phyloP scores from a whole-genome alignment of 768 basidiomycete genomes.

The Phaffia tasmanica region DNA sequence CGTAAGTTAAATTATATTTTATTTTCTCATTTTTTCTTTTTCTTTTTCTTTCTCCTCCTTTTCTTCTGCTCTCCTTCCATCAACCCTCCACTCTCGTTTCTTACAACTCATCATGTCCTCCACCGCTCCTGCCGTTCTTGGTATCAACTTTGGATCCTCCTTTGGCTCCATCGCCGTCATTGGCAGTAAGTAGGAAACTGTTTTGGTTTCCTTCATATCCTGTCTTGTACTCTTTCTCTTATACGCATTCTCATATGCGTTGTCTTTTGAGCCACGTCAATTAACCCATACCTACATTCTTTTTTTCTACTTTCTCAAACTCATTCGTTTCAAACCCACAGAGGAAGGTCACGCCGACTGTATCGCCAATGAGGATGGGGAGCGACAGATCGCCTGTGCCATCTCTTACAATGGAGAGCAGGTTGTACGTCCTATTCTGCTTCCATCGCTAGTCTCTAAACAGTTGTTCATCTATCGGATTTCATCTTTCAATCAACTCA shows the following conservation, averaged over 20 bases:
- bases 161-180: slow-evolving; percentile 92
- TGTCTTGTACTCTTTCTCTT: not conserved
- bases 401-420: slow-evolving; percentile 85
- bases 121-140: slow-evolving; percentile 42
- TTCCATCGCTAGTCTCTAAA: not conserved
- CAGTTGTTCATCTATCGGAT: not conserved
- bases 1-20: no score
- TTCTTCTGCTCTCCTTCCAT: not conserved
- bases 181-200: slow-evolving; percentile 45
- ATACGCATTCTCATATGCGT: no score
- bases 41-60: not conserved
- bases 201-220: not conserved
- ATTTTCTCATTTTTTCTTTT: not conserved
- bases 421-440: slow-evolving; percentile 45
- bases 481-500: not conserved
- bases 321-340: no score
- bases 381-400: slow-evolving; percentile 92
- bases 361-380: slow-evolving; percentile 97
- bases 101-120: slow-evolving; percentile 1
- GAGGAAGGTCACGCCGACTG: slow-evolving; percentile 86
- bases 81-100: not conserved
- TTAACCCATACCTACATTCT: no score
- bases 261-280: no score
- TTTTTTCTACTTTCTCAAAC: no score
- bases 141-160: slow-evolving; percentile 92